phyloP scores from a whole-genome alignment of 2,329 filamentous ascomycete species.

The Alternaria sp. region DNA sequence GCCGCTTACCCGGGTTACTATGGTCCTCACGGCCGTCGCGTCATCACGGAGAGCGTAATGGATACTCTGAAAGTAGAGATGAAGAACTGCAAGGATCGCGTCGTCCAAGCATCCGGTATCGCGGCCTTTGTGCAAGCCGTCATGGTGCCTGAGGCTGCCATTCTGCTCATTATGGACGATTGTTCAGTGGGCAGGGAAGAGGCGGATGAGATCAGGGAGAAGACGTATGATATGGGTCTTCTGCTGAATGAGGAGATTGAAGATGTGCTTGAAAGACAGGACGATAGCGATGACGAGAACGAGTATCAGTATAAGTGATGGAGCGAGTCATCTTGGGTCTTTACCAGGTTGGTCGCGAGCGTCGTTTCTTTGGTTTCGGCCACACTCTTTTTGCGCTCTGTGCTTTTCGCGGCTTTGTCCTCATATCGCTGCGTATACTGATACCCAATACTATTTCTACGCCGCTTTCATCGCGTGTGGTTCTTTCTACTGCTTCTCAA shows the following conservation, averaged over 20 bases:
- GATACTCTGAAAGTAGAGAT: conserved; percentile 34
- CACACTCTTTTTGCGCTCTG: not conserved
- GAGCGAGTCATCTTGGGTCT: no score
- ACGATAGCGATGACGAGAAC: conserved; percentile 19
- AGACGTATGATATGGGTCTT: conserved; percentile 71
- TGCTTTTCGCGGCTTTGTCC: not conserved
- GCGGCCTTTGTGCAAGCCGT: conserved; percentile 49
- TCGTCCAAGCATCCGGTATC: conserved; percentile 38
- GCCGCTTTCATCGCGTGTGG: not conserved
- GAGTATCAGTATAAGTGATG: conserved; percentile 16
- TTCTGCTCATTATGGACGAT: conserved; percentile 65
- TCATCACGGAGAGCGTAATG: conserved; percentile 65
- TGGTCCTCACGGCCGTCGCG: conserved; percentile 72
- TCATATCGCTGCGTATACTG: not conserved
- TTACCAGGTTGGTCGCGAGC: not conserved
- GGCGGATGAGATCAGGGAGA: conserved; percentile 64
- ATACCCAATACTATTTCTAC: not conserved
- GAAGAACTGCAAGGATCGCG: conserved; percentile 31
- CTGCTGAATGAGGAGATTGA: conserved; percentile 70
- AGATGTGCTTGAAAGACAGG: conserved; percentile 51
- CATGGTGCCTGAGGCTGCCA: conserved; percentile 74
- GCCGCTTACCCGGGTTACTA: conserved; percentile 71
- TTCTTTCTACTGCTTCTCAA: not conserved
- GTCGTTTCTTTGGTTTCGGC: not conserved
- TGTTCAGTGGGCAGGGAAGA: conserved; percentile 52